Evolutionary conservation across 306 rosid genomes (phyloP).

Genomic region (Boehmeria nivea): DNA sequence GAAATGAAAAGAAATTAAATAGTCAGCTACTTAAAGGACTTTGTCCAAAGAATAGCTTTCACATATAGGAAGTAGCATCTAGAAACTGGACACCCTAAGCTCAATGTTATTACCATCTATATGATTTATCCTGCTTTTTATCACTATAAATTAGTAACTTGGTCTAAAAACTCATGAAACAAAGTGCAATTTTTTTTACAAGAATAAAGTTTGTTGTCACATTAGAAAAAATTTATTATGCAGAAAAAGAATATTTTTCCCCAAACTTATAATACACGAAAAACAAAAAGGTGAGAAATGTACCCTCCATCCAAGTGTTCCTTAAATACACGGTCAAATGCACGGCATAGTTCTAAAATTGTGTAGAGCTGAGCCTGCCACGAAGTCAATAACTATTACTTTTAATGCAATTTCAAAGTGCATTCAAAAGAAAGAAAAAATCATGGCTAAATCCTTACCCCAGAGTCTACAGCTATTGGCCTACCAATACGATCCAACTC

Average conservation of each 20-base stretch:
- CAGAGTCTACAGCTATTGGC: constrained; percentile 87
- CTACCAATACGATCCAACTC: constrained; percentile 98
- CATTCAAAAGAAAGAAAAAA: constrained; percentile 9
- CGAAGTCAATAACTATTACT: constrained; percentile 18
- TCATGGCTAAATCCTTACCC: constrained; percentile 52
- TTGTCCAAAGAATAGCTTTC: no score
- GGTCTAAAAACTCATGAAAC: background rate
- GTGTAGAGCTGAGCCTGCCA: constrained; percentile 92
- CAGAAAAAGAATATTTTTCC: background rate
- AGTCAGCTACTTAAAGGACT: no score
- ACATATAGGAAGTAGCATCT: no score
- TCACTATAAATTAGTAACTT: background rate
- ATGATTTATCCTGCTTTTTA: background rate
- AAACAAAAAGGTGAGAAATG: constrained; percentile 17
- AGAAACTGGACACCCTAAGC: background rate
- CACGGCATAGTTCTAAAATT: constrained; percentile 94
- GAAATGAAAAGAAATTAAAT: background rate
- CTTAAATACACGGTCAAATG: constrained; percentile 93
- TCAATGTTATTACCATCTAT: background rate
- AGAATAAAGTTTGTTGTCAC: no score
- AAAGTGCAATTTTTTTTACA: background rate
- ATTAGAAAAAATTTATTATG: no score
- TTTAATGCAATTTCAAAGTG: background rate
- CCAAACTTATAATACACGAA: constrained; percentile 8
- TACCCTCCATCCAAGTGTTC: constrained; percentile 99